Evolutionary conservation across 2,329 filamentous ascomycete genomes (phyloP), one percentile per base, ranked within the genome.

Genomic region (Magnaporthiopsis poae): DNA sequence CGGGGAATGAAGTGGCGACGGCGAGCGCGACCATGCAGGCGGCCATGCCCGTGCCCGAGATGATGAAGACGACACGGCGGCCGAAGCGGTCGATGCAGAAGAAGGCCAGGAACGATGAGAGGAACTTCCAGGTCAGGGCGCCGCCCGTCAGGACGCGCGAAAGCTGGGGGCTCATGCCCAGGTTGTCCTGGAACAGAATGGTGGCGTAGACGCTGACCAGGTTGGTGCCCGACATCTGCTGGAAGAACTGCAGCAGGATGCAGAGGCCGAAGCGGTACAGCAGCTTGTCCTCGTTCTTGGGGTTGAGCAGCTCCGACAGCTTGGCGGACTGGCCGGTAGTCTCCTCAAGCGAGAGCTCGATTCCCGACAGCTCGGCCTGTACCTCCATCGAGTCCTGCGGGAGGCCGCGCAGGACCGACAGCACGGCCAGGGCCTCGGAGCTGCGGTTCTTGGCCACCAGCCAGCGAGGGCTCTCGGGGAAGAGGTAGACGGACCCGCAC

Each of bases 61-160:
- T 74, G 66, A 85, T 83, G 76, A 85, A 83, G n/a, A 82, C 75
- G 62, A 76, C 77, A 13, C 80, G 79, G 11, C 81, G 78, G 8
- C 82, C 82, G 62, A 82, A 79, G 5, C 81, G 78, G 70, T 83
- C 82, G 68, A 84, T 81, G 67, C 78, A 77, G 68, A 81, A 77
- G 70, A 83, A 80, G 35, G 80, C 77, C 29, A 82, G 72, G 70
- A 82, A 80, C 25, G 79, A 81, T 36, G 79, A 81, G 13, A 84
- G 69, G 70, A 84, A 84, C 71, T 86, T 84, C 79, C 81, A 86
- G 2, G 83, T 85, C 35, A 85, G 74, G 12, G 81, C 81, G 31
- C 80, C 80, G 1, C 75, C 80, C 7, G 80, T 77, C 3, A 83
- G 74, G 59, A 80, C 72, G 11, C 76, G 74, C 8, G 79, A 76